Evolutionary conservation across 169 alveolate species (phyloP).

Genomic region (Cyclospora cayetanensis): DNA sequence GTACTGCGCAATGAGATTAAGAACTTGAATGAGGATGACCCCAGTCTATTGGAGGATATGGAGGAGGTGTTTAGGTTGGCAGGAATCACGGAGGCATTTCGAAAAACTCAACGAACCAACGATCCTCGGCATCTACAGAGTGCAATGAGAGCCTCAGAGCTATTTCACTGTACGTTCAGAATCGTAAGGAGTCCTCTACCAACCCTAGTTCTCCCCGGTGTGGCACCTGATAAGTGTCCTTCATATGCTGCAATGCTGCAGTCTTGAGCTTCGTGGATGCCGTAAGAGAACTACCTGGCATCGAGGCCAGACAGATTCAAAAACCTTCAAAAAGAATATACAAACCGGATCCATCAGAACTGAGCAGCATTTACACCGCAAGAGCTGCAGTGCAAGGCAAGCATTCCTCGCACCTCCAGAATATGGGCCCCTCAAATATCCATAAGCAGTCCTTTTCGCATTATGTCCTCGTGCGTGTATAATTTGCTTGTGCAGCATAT

Average conservation of each 20-base stretch:
- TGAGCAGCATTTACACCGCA: constrained; percentile 28
- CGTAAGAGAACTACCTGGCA: constrained; percentile 39
- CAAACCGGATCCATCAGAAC: constrained; percentile 36
- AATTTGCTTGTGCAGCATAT: not conserved
- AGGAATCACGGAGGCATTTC: constrained; percentile 7
- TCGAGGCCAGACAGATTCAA: constrained; percentile 14
- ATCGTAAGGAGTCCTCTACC: not conserved
- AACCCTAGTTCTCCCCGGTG: not conserved
- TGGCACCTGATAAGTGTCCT: not conserved
- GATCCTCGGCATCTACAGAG: constrained; percentile 30
- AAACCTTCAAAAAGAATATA: not conserved
- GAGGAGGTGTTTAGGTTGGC: not conserved
- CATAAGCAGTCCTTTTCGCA: not conserved
- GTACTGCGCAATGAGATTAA: not conserved
- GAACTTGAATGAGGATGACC: not conserved
- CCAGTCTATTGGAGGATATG: not conserved
- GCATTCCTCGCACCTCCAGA: not conserved
- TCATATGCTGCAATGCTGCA: not conserved
- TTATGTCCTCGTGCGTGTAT: not conserved
- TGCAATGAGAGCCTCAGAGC: constrained; percentile 32
- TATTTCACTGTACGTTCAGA: not conserved
- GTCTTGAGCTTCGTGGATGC: constrained; percentile 18
- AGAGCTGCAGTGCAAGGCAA: constrained; percentile 22
- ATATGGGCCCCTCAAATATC: not conserved
- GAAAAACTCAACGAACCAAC: not conserved